Conservation (phyloP, 1,284 basidiomycete genomes). For the Ceratobasidium sp. region DNA sequence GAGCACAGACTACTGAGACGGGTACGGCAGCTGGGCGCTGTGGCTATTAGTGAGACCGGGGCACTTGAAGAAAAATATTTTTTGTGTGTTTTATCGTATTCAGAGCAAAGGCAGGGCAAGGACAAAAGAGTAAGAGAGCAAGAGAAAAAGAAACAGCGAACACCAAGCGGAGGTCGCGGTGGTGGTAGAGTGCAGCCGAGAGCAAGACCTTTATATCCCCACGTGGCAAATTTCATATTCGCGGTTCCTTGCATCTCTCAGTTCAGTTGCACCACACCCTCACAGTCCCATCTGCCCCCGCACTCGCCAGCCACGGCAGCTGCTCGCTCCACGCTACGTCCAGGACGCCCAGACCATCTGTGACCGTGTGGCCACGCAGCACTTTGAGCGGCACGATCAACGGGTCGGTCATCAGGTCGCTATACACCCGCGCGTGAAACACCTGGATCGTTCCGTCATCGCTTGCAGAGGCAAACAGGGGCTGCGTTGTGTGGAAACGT, state of each 20-base stretch:
- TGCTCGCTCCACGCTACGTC: slow-evolving; percentile 80
- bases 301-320: slow-evolving; percentile 90
- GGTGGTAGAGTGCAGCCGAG: neutral
- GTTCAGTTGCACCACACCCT: slow-evolving; percentile 84
- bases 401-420: slow-evolving; percentile 94
- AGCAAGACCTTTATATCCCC: slow-evolving; percentile 29
- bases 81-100: slow-evolving; percentile 44
- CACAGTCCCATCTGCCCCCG: slow-evolving; percentile 93
- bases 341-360: slow-evolving; percentile 91
- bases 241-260: slow-evolving; percentile 48
- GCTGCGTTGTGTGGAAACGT: slow-evolving; percentile 93
- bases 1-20: neutral
- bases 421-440: slow-evolving; percentile 96
- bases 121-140: slow-evolving; percentile 25
- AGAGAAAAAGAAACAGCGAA: slow-evolving; percentile 36
- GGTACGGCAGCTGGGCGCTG: slow-evolving; percentile 22
- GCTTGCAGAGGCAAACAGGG: slow-evolving; percentile 94
- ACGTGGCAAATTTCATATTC: slow-evolving; percentile 41
- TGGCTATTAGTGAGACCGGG: slow-evolving; percentile 18
- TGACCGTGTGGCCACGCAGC: slow-evolving; percentile 87
- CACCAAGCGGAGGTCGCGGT: slow-evolving; percentile 40
- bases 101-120: slow-evolving; percentile 42
- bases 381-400: slow-evolving; percentile 98
- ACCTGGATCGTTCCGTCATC: slow-evolving; percentile 98
- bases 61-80: slow-evolving; percentile 1